Conservation (phyloP, 164 flowering plant species). For the Magnolia sinica region DNA sequence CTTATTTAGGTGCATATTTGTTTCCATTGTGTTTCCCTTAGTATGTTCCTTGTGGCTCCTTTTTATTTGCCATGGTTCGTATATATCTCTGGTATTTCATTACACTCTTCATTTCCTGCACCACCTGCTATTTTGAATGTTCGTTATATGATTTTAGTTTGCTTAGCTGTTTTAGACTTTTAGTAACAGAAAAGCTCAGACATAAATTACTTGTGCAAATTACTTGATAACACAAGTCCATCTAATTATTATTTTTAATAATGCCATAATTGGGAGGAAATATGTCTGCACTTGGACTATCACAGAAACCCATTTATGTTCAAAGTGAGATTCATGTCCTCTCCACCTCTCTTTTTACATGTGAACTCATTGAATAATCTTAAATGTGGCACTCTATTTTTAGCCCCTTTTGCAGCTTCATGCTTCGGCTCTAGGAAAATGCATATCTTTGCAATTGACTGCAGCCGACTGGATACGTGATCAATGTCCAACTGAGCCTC, state of each 20-base stretch:
- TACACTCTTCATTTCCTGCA: not conserved
- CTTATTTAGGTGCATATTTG: not conserved
- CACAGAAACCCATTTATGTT: constrained; percentile 89
- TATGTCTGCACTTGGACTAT: constrained; percentile 97
- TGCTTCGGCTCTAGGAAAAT: not conserved
- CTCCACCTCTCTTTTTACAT: not conserved
- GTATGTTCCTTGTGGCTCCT: not conserved
- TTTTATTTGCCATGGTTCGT: too few relatives aligned
- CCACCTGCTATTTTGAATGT: not conserved
- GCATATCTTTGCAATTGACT: not conserved
- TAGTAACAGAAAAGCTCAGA: not conserved
- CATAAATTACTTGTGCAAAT: not conserved
- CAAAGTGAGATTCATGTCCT: constrained; percentile 39
- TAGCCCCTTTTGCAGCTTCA: not conserved
- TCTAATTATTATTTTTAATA: too few relatives aligned
- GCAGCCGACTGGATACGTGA: too few relatives aligned
- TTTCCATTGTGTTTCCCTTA: not conserved
- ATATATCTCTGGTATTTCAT: not conserved
- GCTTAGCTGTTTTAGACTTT: not conserved
- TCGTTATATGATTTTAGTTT: not conserved
- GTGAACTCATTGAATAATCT: not conserved
- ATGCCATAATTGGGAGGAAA: constrained; percentile 58
- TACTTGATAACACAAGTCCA: not conserved
- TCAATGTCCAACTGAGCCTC: too few relatives aligned
- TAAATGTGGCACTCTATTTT: not conserved